Conservation (phyloP, 352 stramenopile genomes). For the Pseudoperonospora humuli region DNA sequence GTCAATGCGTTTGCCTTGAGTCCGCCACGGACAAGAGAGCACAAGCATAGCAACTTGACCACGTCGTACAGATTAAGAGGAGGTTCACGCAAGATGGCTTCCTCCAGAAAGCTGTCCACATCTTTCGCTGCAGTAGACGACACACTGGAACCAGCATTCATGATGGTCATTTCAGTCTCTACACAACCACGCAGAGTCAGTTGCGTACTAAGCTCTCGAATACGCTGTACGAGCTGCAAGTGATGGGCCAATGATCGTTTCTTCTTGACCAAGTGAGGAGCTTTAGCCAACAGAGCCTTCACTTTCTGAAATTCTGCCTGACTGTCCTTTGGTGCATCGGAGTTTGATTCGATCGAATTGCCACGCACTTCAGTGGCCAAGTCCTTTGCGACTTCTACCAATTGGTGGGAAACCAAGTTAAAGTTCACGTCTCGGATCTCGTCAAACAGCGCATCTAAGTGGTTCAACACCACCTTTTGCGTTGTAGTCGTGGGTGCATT, state of each 20-base stretch:
- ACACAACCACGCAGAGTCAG: constrained; percentile 54
- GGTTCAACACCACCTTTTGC: constrained; percentile 59
- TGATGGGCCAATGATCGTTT: constrained; percentile 60
- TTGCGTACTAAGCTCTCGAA: constrained; percentile 50
- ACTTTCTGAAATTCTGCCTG: constrained; percentile 35
- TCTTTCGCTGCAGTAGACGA: constrained; percentile 36
- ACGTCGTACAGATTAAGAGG: constrained; percentile 64
- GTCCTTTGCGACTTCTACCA: constrained; percentile 44
- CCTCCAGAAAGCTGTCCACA: constrained; percentile 61
- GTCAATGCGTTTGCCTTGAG: constrained; percentile 47
- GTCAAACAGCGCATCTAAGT: constrained; percentile 59
- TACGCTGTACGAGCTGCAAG: constrained; percentile 54
- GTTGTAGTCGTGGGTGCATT: constrained; percentile 4
- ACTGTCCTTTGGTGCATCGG: constrained; percentile 16
- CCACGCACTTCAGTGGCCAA: constrained; percentile 42
- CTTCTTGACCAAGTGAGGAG: constrained; percentile 67
- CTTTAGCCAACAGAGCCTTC: constrained; percentile 44
- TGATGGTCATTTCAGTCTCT: constrained; percentile 76
- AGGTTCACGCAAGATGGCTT: constrained; percentile 58
- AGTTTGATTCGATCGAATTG: constrained; percentile 9
- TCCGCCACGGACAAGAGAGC: constrained; percentile 59
- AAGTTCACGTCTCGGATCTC: constrained; percentile 79
- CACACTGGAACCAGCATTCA: constrained; percentile 44
- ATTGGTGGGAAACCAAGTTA: constrained; percentile 45
- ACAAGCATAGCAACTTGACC: constrained; percentile 68